Base-by-base conservation (phyloP, 129 eudicot genomes). In the Flaveria bidentis region DNA sequence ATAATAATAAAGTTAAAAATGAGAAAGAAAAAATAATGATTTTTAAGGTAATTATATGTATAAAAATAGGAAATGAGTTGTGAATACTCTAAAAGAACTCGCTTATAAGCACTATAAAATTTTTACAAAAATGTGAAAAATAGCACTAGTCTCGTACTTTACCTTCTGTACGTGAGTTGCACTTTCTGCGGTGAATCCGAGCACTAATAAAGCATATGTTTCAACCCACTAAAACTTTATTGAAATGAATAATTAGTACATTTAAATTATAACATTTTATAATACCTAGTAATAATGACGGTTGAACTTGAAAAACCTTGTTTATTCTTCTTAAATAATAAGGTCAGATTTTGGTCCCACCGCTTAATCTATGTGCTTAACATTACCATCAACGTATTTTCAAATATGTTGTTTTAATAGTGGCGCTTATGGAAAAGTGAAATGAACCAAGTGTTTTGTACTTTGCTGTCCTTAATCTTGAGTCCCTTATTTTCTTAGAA, bases 271-370 rank as follows among this genome's bases (percentile, higher is more conserved):
- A 22, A 46, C 51, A 61, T 49, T 71, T 46, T 46, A 78, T 69
- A 71, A 47, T 78, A 47, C 7, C 82, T 36, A 9, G 39, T 70
- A 60, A 46, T 78, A 47, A 70, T 70, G 76, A 46, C 23, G 33
- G 53, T 78, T 69, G 71, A 69, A 46, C 26, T 78, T 47, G 63
- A 5, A 69, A 69, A 25, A 16, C 65, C 9, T 11, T 36, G 41
- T 36, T 36, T 3, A 33, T 65, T 33, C 52, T 52, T 51, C 10
- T 22, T 25, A 33, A 22, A 55, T 50, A 53, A 51, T 68, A 41
- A 30, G 67, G 25, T 76, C 67, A 25, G 55, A 52, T 67, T 67
- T 28, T 52, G 9, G 67, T 66, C 33, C 67, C 74, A 67, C 80
- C 41, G 20, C 22, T 51, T 14, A 66, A 49, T 45, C 56, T 17